These are phyloP conservation scores for Rossbeevera mucosa DNA, from an alignment of 768 basidiomycete species.

Conservation along the genomic window DNA sequence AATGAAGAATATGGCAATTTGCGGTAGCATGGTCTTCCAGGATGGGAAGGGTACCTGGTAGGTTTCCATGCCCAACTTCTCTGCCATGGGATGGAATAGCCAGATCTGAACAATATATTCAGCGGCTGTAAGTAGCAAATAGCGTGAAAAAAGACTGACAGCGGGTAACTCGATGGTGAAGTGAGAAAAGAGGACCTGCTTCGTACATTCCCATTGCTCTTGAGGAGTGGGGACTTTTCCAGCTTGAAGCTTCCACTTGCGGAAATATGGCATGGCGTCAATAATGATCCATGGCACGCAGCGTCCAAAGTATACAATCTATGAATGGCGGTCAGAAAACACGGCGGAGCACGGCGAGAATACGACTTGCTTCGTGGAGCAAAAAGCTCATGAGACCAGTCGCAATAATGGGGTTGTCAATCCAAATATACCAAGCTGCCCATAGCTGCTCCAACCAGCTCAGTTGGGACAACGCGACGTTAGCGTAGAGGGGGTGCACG, in stretches of 20 bases:
- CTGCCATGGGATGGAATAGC: constrained; percentile 89
- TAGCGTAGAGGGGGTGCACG: constrained; percentile 48
- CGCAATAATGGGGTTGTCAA: constrained; percentile 87
- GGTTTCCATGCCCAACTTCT: constrained; percentile 83
- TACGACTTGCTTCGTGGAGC: constrained; percentile 77
- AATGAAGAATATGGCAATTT: constrained; percentile 86
- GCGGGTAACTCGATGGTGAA: constrained; percentile 92
- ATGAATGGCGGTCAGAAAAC: neutral
- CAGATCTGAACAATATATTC: constrained; percentile 55
- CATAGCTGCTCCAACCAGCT: constrained; percentile 75
- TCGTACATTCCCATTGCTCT: constrained; percentile 96
- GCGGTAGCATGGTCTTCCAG: constrained; percentile 62
- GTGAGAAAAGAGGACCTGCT: constrained; percentile 88
- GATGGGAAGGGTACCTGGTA: constrained; percentile 91
- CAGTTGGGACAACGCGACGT: constrained; percentile 56
- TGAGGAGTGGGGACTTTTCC: constrained; percentile 70
- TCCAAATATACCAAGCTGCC: constrained; percentile 80
- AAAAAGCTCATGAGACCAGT: constrained; percentile 92
- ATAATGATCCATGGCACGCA: constrained; percentile 94
- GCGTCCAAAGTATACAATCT: constrained; percentile 97
- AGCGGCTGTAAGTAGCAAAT: neutral
- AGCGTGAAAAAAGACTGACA: constrained; percentile 39
- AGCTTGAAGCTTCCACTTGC: constrained; percentile 89
- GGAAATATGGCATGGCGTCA: constrained; percentile 91
- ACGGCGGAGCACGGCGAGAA: neutral